A percentile compares a stretch with the other conserved stretches of the same genome.
These are phyloP conservation scores for Podila horticola DNA, from an alignment of 192 early-diverging fungal species.

Conservation along the genomic window DNA sequence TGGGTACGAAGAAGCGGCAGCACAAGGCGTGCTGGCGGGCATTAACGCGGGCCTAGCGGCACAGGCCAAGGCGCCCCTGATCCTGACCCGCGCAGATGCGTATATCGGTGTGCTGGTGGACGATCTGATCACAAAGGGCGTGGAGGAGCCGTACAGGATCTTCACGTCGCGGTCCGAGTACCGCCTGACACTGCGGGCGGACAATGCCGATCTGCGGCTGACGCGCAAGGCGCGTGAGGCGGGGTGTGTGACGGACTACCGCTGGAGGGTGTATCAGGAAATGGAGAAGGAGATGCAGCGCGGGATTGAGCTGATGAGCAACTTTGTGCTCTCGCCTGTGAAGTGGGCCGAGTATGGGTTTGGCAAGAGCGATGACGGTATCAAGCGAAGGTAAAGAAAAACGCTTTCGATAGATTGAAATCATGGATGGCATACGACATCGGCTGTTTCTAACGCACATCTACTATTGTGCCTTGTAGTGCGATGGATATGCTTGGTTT, in stretches of 20 bases:
- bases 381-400: slow-evolving; percentile 47
- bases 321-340: slow-evolving; percentile 59
- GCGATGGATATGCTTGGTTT: slow-evolving; percentile 61
- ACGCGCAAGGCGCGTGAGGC: slow-evolving; percentile 73
- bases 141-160: slow-evolving; percentile 84
- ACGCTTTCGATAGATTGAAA: background rate
- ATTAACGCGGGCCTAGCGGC: slow-evolving; percentile 78
- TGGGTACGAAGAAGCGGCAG: slow-evolving; percentile 86
- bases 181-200: slow-evolving; percentile 76
- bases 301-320: slow-evolving; percentile 61
- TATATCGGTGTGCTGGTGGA: slow-evolving; percentile 88
- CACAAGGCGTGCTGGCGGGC: slow-evolving; percentile 83
- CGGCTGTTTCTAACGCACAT: background rate
- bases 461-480: slow-evolving; percentile 26
- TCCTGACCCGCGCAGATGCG: slow-evolving; percentile 78
- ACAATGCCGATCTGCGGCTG: slow-evolving; percentile 83
- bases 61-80: slow-evolving; percentile 62
- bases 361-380: slow-evolving; percentile 48
- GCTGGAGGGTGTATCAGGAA: slow-evolving; percentile 56
- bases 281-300: slow-evolving; percentile 57
- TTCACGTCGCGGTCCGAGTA: slow-evolving; percentile 89
- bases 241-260: slow-evolving; percentile 58
- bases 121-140: slow-evolving; percentile 83
- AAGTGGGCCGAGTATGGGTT: slow-evolving; percentile 63
- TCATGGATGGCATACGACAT: background rate